Evolutionary conservation across 768 basidiomycete genomes (phyloP).

Genomic region (Trametes punicea): DNA sequence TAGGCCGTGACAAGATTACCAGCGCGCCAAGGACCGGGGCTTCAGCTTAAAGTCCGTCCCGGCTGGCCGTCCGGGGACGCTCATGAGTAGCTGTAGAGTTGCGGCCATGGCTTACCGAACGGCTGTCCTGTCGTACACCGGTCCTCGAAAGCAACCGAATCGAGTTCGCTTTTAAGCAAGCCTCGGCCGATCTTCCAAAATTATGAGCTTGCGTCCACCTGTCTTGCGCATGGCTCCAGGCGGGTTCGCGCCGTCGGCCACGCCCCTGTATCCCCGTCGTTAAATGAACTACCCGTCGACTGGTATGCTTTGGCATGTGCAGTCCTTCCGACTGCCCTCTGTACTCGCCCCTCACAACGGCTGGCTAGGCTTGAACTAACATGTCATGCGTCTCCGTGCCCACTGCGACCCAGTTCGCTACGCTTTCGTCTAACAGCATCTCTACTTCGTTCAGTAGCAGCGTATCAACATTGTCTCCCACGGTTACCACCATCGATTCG

Average conservation of each 20-base stretch:
- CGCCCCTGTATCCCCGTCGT: slow-evolving; percentile 7
- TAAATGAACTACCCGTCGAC: not conserved
- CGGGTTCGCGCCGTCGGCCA: slow-evolving; percentile 13
- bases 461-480: slow-evolving; percentile 15
- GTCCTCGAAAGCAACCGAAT: too few species aligned
- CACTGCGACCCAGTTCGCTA: slow-evolving; percentile 22
- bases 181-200: not conserved
- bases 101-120: not conserved
- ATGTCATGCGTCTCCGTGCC: slow-evolving; percentile 16
- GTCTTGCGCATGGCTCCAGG: slow-evolving; percentile 6
- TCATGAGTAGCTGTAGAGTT: not conserved
- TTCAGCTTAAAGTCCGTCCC: too few species aligned
- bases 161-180: too few species aligned
- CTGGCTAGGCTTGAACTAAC: not conserved
- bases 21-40: too few species aligned
- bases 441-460: slow-evolving; percentile 19
- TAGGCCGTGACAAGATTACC: too few species aligned
- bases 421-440: slow-evolving; percentile 18
- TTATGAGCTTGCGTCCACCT: slow-evolving; percentile 4
- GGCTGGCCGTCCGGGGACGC: not conserved
- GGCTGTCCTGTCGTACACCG: too few species aligned
- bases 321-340: not conserved
- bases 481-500: slow-evolving; percentile 16
- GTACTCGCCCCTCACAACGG: not conserved
- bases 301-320: not conserved